Evolutionary conservation across 345 rosid species (phyloP).

Genomic region (Psidium friedrichsthalianum): DNA sequence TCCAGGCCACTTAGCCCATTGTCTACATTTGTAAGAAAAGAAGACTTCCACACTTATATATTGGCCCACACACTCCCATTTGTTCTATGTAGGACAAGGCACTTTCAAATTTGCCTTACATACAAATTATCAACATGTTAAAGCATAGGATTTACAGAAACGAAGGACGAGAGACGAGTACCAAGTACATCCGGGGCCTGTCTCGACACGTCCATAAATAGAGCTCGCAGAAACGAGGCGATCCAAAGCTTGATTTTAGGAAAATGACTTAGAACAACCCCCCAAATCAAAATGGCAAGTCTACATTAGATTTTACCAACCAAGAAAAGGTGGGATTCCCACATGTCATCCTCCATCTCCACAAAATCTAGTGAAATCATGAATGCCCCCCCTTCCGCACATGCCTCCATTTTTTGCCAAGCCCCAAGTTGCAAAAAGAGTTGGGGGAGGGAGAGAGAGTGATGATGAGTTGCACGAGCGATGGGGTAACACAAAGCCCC

Average conservation of each 20-base stretch:
- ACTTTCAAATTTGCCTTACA: too few species aligned
- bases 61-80: too few species aligned
- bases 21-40: too few species aligned
- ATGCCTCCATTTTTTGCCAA: not conserved
- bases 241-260: not conserved
- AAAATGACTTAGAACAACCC: not conserved
- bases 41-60: too few species aligned
- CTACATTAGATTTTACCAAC: not conserved
- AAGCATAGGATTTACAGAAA: not conserved
- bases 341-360: not conserved
- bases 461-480: not conserved
- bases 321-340: not conserved
- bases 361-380: not conserved
- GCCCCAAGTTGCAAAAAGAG: not conserved
- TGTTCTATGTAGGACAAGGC: too few species aligned
- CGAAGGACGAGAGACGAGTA: not conserved
- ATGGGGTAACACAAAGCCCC: not conserved
- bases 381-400: not conserved
- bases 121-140: too few species aligned
- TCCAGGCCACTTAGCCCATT: too few species aligned
- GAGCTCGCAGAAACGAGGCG: not conserved
- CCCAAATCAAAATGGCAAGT: not conserved
- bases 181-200: not conserved
- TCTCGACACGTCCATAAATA: not conserved
- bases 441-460: not conserved